phyloP scores from a whole-genome alignment of 192 early-diverging fungal species.

The Pilaira anomala region DNA sequence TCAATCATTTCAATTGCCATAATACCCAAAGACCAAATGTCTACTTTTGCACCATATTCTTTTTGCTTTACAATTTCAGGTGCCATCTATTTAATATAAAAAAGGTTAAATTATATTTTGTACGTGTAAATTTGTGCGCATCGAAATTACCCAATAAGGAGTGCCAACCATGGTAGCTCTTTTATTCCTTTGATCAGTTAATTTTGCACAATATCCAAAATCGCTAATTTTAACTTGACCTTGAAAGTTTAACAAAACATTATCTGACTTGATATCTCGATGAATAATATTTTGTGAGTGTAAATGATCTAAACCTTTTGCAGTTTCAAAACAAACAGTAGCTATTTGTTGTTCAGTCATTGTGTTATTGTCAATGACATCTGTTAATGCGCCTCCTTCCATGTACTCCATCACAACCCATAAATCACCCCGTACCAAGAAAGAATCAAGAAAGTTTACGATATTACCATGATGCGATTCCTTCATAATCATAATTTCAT shows the following conservation, averaged over 20 bases:
- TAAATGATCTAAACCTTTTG: conserved; percentile 73
- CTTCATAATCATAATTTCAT: conserved; percentile 88
- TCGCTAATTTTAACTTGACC: conserved; percentile 81
- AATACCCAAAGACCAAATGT: conserved; percentile 96
- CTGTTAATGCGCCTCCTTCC: conserved; percentile 85
- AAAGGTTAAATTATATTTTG: background rate
- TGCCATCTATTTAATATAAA: conserved; percentile 62
- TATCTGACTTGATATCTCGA: conserved; percentile 87
- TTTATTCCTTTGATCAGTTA: conserved; percentile 69
- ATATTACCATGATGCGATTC: conserved; percentile 79
- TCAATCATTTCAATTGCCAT: conserved; percentile 99
- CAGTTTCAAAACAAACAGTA: conserved; percentile 77
- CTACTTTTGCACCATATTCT: conserved; percentile 91
- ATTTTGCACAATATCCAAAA: conserved; percentile 84
- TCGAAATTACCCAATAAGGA: conserved; percentile 72
- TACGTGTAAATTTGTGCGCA: no score
- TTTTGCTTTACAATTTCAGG: conserved; percentile 94
- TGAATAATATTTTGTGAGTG: conserved; percentile 78
- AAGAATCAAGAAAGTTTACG: conserved; percentile 87
- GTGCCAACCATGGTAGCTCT: conserved; percentile 85
- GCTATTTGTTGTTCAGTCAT: conserved; percentile 86
- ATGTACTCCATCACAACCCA: conserved; percentile 95
- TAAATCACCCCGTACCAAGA: conserved; percentile 72
- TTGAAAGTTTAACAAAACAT: conserved; percentile 66
- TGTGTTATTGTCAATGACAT: conserved; percentile 75